A percentile compares a stretch with the other conserved stretches of the same genome.
Evolutionary conservation across 805 yeast genomes (phyloP).

Genomic region (Pichia californica): DNA sequence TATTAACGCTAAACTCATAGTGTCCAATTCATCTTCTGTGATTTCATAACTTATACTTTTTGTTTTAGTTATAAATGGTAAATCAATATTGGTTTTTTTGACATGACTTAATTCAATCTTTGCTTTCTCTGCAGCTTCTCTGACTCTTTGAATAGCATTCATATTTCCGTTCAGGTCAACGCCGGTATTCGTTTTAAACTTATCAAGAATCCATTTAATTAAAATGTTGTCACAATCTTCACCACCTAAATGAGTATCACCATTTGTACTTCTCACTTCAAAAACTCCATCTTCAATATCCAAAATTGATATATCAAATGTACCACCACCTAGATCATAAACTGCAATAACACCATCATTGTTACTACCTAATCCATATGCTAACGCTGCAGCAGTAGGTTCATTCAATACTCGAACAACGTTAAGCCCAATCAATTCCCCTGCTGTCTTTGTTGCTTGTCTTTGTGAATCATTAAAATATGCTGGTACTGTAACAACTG

Average conservation of each 20-base stretch:
- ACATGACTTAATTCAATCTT: conserved; percentile 80
- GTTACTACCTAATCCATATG: conserved; percentile 79
- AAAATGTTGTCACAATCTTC: conserved; percentile 83
- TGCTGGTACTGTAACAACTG: conserved; percentile 87
- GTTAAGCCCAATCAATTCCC: conserved; percentile 89
- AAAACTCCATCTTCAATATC: conserved; percentile 97
- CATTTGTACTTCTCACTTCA: conserved; percentile 93
- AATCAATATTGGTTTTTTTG: conserved; percentile 64
- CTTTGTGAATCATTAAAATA: conserved; percentile 85
- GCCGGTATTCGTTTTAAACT: conserved; percentile 71
- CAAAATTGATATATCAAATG: conserved; percentile 90
- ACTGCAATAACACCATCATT: conserved; percentile 75
- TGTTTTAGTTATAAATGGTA: conserved; percentile 65
- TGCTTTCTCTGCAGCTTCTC: conserved; percentile 87
- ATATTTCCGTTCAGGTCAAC: conserved; percentile 54
- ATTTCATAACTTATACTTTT: conserved; percentile 38
- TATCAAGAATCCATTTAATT: conserved; percentile 71
- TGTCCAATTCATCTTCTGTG: conserved; percentile 47
- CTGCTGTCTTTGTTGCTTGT: conserved; percentile 91
- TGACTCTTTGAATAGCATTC: conserved; percentile 77
- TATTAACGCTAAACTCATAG: conserved; percentile 48
- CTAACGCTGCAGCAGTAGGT: conserved; percentile 89
- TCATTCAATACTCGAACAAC: conserved; percentile 80
- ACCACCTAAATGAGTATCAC: conserved; percentile 89
- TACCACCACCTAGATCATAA: conserved; percentile 96